Conservation (phyloP, 2,329 filamentous ascomycete species). For the Chrysoporthe deuterocubensis region DNA sequence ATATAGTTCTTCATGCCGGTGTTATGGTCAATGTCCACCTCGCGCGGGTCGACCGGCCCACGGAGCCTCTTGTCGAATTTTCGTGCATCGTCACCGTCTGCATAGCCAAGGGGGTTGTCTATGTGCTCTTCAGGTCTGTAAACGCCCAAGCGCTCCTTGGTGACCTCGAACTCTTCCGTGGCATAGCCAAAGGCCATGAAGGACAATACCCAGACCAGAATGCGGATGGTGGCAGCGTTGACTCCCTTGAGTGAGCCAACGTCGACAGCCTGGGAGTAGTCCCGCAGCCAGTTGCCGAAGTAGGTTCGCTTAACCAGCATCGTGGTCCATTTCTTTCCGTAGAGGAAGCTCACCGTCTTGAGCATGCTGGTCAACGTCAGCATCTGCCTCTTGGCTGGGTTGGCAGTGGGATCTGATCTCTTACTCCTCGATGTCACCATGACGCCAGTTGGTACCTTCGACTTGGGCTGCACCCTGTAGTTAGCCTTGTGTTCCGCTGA, state of each 20-base stretch:
- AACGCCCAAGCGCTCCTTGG: constrained; percentile 76
- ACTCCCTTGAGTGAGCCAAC: constrained; percentile 79
- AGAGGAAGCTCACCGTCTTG: constrained; percentile 74
- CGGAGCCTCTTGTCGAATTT: constrained; percentile 81
- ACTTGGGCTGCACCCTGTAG: constrained; percentile 47
- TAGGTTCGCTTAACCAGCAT: constrained; percentile 79
- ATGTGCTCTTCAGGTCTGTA: constrained; percentile 79
- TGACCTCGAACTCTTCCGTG: constrained; percentile 85
- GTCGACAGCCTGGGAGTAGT: constrained; percentile 84
- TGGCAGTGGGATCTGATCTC: background rate
- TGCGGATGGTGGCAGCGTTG: constrained; percentile 76
- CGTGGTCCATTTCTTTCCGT: constrained; percentile 83
- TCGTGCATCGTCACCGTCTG: constrained; percentile 83
- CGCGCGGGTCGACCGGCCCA: constrained; percentile 72
- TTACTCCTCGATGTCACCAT: constrained; percentile 55
- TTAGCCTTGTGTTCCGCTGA: constrained; percentile 9
- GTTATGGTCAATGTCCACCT: constrained; percentile 72
- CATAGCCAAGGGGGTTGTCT: constrained; percentile 83
- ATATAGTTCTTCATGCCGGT: constrained; percentile 99
- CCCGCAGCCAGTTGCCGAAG: constrained; percentile 86
- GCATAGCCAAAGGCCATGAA: constrained; percentile 84
- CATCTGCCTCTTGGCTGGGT: constrained; percentile 36
- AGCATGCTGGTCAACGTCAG: constrained; percentile 74
- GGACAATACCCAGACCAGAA: constrained; percentile 79
- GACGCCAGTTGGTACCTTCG: constrained; percentile 71